Evolutionary conservation across 2,329 filamentous ascomycete species (phyloP), one percentile per base, ranked within the genome.

Genomic region (Penicillium sp.): DNA sequence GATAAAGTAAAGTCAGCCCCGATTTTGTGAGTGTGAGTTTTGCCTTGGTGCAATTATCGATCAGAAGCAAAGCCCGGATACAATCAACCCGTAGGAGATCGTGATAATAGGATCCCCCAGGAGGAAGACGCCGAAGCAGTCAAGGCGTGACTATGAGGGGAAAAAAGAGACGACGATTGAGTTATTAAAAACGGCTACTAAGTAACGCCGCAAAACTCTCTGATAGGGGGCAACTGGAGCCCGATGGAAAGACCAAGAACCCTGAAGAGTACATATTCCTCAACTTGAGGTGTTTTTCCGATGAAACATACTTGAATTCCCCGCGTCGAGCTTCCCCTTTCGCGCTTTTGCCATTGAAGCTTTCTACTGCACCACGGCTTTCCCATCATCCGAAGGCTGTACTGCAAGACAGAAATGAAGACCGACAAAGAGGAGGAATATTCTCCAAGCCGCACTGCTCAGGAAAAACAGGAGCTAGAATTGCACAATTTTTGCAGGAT

Each of bases 341-440:
- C 55, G 46, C 33, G 40, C 16, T 13, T 35, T 26, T 40, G 1
- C 48, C 60, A 63, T n/a, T 59, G 57, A 33, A 52, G 48, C 42
- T 67, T 66, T 28, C 67, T 53, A 43, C 56, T 59, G 22, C 58
- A 55, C 58, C 63, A 63, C 55, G 65, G 58, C 60, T 64, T 65
- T 11, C 61, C 61, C 5, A 64, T 35, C 6, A 63, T 54, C 1
- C 60, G 57, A 67, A 19, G 13, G 66, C 38, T 42, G 5, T 14
- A 26, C 4, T 35, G 26, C 59, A 62, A 14, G 65, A 57, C 4
- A 65, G 51, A 8, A 5, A 43, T 6, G 19, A 4, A 43, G 22
- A 43, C 2, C 6, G 10, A 42, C n/a, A 19, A 14, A n/a, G 3
- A 42, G 8, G n/a, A 22, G 10, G n/a, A 42, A 0, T 10, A 13